Conservation (phyloP, 1,284 basidiomycete genomes). For the Uromyces viciae-fabae region DNA sequence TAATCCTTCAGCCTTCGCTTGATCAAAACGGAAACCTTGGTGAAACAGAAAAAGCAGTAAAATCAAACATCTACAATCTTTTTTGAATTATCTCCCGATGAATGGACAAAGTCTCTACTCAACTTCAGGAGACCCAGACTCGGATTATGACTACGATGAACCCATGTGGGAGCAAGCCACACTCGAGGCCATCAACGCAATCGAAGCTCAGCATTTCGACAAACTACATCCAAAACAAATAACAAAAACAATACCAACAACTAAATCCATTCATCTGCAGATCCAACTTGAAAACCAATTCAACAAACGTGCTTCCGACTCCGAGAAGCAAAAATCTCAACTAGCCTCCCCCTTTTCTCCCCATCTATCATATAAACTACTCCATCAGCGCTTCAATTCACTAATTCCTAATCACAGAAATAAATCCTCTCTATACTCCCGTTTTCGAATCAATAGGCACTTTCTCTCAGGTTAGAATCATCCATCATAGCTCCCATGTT, state of each 20-base stretch:
- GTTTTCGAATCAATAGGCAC: background rate
- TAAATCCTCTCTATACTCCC: background rate
- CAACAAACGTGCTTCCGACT: background rate
- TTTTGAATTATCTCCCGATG: no score
- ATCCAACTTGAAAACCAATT: background rate
- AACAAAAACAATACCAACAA: background rate
- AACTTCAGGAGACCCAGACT: no score
- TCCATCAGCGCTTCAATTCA: background rate
- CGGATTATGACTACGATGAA: background rate
- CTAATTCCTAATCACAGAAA: background rate
- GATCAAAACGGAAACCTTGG: no score
- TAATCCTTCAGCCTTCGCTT: no score
- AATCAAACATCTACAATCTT: no score
- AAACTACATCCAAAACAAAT: background rate
- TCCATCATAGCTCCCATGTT: no score
- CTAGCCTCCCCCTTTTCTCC: no score
- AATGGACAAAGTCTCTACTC: no score
- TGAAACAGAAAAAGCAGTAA: no score
- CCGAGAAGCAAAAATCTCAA: background rate
- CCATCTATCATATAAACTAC: background rate
- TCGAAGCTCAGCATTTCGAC: background rate
- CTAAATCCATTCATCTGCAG: background rate
- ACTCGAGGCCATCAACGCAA: background rate
- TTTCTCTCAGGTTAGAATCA: background rate
- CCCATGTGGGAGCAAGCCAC: background rate